phyloP scores from a whole-genome alignment of 163 green algal species.

The Scenedesmus sp. region DNA sequence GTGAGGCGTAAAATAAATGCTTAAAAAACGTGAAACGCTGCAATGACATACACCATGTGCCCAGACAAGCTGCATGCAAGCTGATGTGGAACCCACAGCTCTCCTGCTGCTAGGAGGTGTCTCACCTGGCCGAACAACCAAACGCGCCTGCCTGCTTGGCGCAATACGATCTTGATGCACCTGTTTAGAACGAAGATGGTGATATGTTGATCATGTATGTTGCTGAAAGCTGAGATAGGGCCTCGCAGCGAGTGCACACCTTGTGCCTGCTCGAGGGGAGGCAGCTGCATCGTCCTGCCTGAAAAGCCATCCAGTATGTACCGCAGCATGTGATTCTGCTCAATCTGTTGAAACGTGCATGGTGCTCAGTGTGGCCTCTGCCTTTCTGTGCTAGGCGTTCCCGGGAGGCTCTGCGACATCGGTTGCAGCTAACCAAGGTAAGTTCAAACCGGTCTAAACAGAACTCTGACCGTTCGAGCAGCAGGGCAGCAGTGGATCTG shows the following conservation, averaged over 20 bases:
- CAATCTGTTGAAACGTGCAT: neutral
- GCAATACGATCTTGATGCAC: neutral
- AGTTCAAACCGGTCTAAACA: neutral
- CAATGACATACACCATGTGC: neutral
- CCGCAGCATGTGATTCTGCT: neutral
- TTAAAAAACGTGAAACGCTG: neutral
- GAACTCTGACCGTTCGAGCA: neutral
- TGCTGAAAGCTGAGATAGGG: neutral
- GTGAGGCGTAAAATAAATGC: neutral
- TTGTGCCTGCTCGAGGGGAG: neutral
- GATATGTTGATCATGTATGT: neutral
- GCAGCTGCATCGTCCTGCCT: neutral
- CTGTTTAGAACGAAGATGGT: neutral
- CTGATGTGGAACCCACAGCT: constrained; percentile 9
- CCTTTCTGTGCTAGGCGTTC: neutral
- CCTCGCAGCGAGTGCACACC: constrained; percentile 2
- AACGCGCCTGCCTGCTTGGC: neutral
- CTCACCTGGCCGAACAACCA: constrained; percentile 13
- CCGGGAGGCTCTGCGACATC: neutral
- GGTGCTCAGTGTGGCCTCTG: neutral
- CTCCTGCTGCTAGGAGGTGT: neutral
- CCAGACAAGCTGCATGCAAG: neutral
- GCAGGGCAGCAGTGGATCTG: neutral
- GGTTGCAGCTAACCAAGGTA: neutral
- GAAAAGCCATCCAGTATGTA: neutral